Evolutionary conservation across 2,329 filamentous ascomycete species (phyloP).

Genomic region (Fusarium sp.): DNA sequence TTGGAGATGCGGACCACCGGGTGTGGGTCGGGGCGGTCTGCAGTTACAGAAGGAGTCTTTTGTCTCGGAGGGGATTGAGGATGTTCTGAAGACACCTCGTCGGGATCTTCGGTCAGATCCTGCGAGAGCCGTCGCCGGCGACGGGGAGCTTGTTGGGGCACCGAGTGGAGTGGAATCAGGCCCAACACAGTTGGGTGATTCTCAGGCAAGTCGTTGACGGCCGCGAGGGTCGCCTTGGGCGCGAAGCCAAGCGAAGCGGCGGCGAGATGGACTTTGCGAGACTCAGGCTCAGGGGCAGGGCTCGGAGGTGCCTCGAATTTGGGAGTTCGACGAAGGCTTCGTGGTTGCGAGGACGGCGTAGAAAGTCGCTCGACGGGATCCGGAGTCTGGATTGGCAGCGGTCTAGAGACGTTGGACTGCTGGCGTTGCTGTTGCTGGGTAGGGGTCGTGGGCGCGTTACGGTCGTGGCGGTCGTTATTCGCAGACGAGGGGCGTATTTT

Average conservation of each 20-base stretch:
- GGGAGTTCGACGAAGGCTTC: slow-evolving; percentile 64
- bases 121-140: slow-evolving; percentile 58
- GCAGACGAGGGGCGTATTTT: slow-evolving; percentile 53
- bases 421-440: slow-evolving; percentile 62
- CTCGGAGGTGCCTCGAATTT: slow-evolving; percentile 61
- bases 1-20: slow-evolving; percentile 77
- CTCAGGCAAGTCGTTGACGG: slow-evolving; percentile 39
- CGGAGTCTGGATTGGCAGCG: slow-evolving; percentile 47
- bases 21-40: slow-evolving; percentile 56
- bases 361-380: slow-evolving; percentile 56
- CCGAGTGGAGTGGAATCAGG: slow-evolving; percentile 53
- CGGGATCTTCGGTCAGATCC: slow-evolving; percentile 60
- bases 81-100: slow-evolving; percentile 54
- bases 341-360: slow-evolving; percentile 60
- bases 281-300: slow-evolving; percentile 49
- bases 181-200: slow-evolving; percentile 44
- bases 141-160: slow-evolving; percentile 52
- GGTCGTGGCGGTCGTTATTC: slow-evolving; percentile 68
- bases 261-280: slow-evolving; percentile 58
- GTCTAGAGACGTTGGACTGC: slow-evolving; percentile 46
- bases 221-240: slow-evolving; percentile 51
- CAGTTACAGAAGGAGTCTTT: slow-evolving; percentile 48
- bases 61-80: slow-evolving; percentile 42
- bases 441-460: slow-evolving; percentile 60
- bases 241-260: slow-evolving; percentile 63